phyloP scores from a whole-genome alignment of 2,329 filamentous ascomycete genomes.

The Berkeleyomyces rouxiae region DNA sequence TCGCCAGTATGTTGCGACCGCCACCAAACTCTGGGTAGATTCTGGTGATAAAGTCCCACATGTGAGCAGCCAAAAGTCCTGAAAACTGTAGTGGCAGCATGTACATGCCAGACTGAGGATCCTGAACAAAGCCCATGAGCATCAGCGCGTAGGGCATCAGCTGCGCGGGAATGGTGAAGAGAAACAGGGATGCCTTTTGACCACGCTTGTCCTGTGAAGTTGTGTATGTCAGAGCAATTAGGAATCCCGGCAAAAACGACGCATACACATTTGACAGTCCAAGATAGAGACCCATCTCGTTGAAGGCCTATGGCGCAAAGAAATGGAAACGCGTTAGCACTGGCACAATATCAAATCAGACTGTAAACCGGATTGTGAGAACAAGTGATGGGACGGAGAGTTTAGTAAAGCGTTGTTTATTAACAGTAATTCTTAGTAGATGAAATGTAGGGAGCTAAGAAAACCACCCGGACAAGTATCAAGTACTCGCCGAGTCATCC shows the following conservation, averaged over 20 bases:
- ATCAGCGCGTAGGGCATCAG: constrained; percentile 70
- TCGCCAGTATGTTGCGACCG: constrained; percentile 58
- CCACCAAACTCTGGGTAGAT: constrained; percentile 82
- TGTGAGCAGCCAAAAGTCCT: constrained; percentile 48
- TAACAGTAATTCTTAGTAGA: constrained; percentile 14
- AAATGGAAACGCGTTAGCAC: not conserved
- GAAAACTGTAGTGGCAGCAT: constrained; percentile 48
- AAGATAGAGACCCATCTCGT: constrained; percentile 10
- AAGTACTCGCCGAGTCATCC: constrained; percentile 49
- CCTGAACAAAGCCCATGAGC: constrained; percentile 47
- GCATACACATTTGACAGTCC: constrained; percentile 10
- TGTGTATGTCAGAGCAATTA: constrained; percentile 69
- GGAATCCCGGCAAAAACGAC: constrained; percentile 46
- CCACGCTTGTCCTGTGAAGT: constrained; percentile 73
- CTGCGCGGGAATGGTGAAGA: constrained; percentile 70
- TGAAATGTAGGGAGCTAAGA: constrained; percentile 44
- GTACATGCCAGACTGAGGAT: constrained; percentile 38
- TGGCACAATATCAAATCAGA: not conserved
- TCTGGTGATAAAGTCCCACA: constrained; percentile 78
- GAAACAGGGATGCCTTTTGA: constrained; percentile 58
- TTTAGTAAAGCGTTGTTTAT: not conserved
- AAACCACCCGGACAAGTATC: constrained; percentile 42
- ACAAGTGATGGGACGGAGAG: not conserved
- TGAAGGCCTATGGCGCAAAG: constrained; percentile 8
- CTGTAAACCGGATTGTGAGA: not conserved